Percentiles rank a stretch among this genome's conserved stretches.
These are phyloP conservation scores for maize (Zea mays) DNA, from an alignment of 176 grass and related monocot genomes.

Conservation along the genomic window DNA sequence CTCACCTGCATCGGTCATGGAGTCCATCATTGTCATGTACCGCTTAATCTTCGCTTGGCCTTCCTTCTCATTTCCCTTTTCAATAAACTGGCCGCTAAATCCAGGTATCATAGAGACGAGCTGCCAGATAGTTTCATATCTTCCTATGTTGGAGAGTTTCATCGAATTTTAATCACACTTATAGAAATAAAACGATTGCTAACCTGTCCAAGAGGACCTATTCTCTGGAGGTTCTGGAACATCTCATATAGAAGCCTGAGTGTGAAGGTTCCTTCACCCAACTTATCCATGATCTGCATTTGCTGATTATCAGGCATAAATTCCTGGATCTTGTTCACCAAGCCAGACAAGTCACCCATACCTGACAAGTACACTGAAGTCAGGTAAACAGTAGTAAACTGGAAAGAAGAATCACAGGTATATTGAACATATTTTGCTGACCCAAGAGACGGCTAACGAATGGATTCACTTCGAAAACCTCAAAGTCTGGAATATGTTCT, in stretches of 20 bases:
- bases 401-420: not conserved
- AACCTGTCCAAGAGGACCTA: slow-evolving; percentile 85
- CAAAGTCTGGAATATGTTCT: slow-evolving; percentile 88
- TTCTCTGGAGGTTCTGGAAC: slow-evolving; percentile 81
- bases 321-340: slow-evolving; percentile 81
- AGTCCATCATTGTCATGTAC: slow-evolving; percentile 98
- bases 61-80: slow-evolving; percentile 88
- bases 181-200: slow-evolving; percentile 11
- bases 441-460: slow-evolving; percentile 93
- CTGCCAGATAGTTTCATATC: slow-evolving; percentile 25
- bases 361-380: slow-evolving; percentile 35
- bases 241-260: slow-evolving; percentile 68
- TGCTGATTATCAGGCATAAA: slow-evolving; percentile 65
- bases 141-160: slow-evolving; percentile 3
- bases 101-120: slow-evolving; percentile 88
- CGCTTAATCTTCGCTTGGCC: slow-evolving; percentile 87
- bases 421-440: slow-evolving; percentile 36
- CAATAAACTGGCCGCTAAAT: slow-evolving; percentile 75
- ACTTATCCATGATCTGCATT: slow-evolving; percentile 52
- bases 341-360: slow-evolving; percentile 83
- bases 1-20: slow-evolving; percentile 82
- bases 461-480: slow-evolving; percentile 85
- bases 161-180: slow-evolving; percentile 16
- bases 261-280: slow-evolving; percentile 78
- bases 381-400: slow-evolving; percentile 21